Evolutionary conservation across 2,329 filamentous ascomycete genomes (phyloP).

Genomic region (Nemania diffusa): DNA sequence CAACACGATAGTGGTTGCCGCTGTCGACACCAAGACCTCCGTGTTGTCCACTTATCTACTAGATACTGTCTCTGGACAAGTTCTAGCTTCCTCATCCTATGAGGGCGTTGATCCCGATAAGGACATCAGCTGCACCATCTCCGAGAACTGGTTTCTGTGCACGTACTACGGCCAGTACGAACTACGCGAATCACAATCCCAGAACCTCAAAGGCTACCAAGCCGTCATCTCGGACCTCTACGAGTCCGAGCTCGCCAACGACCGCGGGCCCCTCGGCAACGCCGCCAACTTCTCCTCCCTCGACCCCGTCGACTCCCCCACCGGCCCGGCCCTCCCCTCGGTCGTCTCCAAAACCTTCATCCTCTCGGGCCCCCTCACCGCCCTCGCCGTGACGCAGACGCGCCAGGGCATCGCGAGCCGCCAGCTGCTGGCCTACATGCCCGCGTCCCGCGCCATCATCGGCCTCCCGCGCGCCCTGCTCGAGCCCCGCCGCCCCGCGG

Average conservation of each 20-base stretch:
- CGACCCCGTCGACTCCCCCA: constrained; percentile 67
- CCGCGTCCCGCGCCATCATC: constrained; percentile 77
- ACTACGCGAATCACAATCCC: constrained; percentile 64
- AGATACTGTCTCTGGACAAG: constrained; percentile 84
- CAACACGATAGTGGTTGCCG: constrained; percentile 81
- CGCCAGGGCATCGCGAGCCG: constrained; percentile 90
- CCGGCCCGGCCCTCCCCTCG: constrained; percentile 71
- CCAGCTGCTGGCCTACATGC: constrained; percentile 81
- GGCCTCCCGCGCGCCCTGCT: constrained; percentile 82
- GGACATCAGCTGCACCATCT: constrained; percentile 79
- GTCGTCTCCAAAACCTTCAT: constrained; percentile 84
- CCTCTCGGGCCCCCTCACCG: constrained; percentile 79
- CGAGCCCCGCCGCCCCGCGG: constrained; percentile 87
- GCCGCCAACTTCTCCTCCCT: constrained; percentile 81
- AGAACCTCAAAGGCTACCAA: constrained; percentile 82
- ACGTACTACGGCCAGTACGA: constrained; percentile 75
- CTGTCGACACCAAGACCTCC: constrained; percentile 67
- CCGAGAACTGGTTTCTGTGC: constrained; percentile 97
- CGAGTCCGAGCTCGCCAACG: constrained; percentile 84
- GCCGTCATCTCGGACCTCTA: constrained; percentile 89
- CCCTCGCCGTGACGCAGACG: constrained; percentile 87
- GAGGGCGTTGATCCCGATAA: constrained; percentile 78
- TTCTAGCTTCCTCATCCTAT: constrained; percentile 78
- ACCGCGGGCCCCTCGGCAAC: constrained; percentile 80
- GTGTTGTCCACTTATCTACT: constrained; percentile 80